A percentile compares a stretch with the other conserved stretches of the same genome.
phyloP scores from a whole-genome alignment of 495 filamentous ascomycete species.

The Tirmania nivea region DNA sequence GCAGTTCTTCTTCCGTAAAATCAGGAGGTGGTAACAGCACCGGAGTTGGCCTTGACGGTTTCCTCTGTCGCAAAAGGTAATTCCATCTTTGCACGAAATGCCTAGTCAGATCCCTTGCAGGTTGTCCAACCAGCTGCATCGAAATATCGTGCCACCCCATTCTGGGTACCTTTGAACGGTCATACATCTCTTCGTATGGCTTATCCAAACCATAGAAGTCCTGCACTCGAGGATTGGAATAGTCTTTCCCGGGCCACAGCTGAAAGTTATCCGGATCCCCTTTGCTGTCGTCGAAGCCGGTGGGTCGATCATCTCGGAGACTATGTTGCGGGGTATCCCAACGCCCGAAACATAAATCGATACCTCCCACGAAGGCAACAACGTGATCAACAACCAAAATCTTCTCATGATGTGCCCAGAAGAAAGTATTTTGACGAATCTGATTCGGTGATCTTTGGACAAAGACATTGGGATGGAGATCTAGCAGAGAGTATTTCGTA shows the following conservation, averaged over 20 bases:
- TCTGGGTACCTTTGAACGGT: slow-evolving; percentile 59
- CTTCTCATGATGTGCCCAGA: slow-evolving; percentile 98
- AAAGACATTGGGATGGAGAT: slow-evolving; percentile 87
- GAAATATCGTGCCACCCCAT: slow-evolving; percentile 99
- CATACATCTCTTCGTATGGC: slow-evolving; percentile 98
- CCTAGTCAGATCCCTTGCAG: slow-evolving; percentile 76
- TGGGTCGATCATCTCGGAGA: slow-evolving; percentile 79
- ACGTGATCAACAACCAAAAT: slow-evolving; percentile 90
- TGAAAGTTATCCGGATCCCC: slow-evolving; percentile 88
- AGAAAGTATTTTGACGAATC: slow-evolving; percentile 97
- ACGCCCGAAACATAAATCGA: slow-evolving; percentile 91
- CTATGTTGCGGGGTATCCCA: slow-evolving; percentile 93
- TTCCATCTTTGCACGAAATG: slow-evolving; percentile 99
- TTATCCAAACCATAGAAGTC: slow-evolving; percentile 89
- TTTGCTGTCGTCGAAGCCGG: slow-evolving; percentile 61
- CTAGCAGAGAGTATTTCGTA: slow-evolving; percentile 90
- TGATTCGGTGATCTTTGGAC: slow-evolving; percentile 93
- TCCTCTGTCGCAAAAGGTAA: slow-evolving; percentile 81
- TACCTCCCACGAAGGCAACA: slow-evolving; percentile 84
- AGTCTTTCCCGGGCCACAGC: slow-evolving; percentile 95
- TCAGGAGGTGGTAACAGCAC: slow-evolving; percentile 87
- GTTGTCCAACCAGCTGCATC: slow-evolving; percentile 96
- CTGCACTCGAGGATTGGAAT: slow-evolving; percentile 84
- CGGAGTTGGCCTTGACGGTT: slow-evolving; percentile 81
- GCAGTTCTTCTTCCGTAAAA: slow-evolving; percentile 62